A percentile compares a stretch with the other conserved stretches of the same genome.
Conservation (phyloP, 164 flowering plant species). For the Aristolochia fimbriata region DNA sequence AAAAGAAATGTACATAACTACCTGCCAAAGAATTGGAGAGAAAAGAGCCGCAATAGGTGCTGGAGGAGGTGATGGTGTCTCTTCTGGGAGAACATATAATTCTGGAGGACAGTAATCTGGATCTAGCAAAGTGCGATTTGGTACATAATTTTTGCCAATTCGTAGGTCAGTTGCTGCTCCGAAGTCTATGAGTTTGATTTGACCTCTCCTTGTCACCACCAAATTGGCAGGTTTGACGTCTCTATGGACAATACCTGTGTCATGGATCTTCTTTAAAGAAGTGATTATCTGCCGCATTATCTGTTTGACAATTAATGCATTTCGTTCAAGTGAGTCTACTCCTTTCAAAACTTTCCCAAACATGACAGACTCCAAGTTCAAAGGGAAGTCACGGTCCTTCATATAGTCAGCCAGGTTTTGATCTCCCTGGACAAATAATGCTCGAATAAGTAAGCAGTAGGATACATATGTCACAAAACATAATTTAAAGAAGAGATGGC, state of each 20-base stretch:
- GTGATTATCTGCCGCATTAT: conserved; percentile 89
- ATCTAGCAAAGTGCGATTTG: conserved; percentile 65
- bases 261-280: conserved; percentile 84
- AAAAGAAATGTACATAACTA: conserved; percentile 7
- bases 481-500: too few species aligned
- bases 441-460: neutral
- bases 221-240: conserved; percentile 96
- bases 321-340: conserved; percentile 46
- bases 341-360: conserved; percentile 81
- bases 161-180: conserved; percentile 96
- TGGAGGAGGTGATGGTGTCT: conserved; percentile 94
- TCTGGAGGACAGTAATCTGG: conserved; percentile 97
- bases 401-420: conserved; percentile 68
- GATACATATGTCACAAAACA: neutral
- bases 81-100: conserved; percentile 85
- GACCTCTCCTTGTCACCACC: conserved; percentile 85
- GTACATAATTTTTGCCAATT: conserved; percentile 87
- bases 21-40: conserved; percentile 97
- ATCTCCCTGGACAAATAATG: conserved; percentile 57
- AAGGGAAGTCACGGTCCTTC: conserved; percentile 76
- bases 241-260: conserved; percentile 90
- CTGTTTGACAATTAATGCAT: conserved; percentile 89
- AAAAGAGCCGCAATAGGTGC: conserved; percentile 90
- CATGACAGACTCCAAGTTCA: conserved; percentile 79
- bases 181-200: conserved; percentile 89